Conservation (phyloP, 1,284 basidiomycete species). For the Pseudozyma thailandica region DNA sequence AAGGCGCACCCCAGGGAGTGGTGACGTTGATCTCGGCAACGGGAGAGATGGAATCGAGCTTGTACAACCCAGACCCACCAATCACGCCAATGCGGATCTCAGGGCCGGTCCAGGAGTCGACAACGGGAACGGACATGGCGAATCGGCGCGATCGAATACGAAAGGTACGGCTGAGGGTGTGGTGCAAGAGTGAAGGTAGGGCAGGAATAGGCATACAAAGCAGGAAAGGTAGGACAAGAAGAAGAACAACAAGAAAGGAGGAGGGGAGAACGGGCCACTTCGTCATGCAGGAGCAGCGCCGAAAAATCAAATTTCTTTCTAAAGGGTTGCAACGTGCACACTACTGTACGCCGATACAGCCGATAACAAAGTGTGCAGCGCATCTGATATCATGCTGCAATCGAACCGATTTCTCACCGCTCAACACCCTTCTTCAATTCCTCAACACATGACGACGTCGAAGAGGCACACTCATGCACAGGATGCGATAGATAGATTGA, state of each 20-base stretch:
- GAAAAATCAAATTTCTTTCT: background rate
- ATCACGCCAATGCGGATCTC: conserved; percentile 62
- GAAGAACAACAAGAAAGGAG: conserved; percentile 7
- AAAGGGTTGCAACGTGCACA: conserved; percentile 10
- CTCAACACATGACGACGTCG: too few species aligned
- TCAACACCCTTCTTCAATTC: too few species aligned
- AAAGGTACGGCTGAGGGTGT: background rate
- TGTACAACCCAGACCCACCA: conserved; percentile 66
- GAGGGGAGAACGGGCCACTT: conserved; percentile 15
- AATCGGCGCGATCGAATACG: background rate
- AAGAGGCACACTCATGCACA: too few species aligned
- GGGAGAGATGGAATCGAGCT: conserved; percentile 61
- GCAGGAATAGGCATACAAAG: background rate
- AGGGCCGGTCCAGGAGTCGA: conserved; percentile 47
- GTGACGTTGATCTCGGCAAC: conserved; percentile 58
- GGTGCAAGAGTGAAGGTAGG: background rate
- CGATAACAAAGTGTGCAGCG: too few species aligned
- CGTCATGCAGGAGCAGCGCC: background rate
- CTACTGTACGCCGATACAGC: too few species aligned
- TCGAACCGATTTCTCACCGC: too few species aligned
- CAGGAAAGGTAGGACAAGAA: conserved; percentile 2
- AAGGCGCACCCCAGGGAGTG: conserved; percentile 90
- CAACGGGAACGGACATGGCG: conserved; percentile 19
- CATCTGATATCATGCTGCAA: too few species aligned
- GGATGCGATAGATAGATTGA: too few species aligned